A percentile compares a stretch with the other conserved stretches of the same genome.
Evolutionary conservation across 768 basidiomycete species (phyloP).

Genomic region (Lentinula raphanica): DNA sequence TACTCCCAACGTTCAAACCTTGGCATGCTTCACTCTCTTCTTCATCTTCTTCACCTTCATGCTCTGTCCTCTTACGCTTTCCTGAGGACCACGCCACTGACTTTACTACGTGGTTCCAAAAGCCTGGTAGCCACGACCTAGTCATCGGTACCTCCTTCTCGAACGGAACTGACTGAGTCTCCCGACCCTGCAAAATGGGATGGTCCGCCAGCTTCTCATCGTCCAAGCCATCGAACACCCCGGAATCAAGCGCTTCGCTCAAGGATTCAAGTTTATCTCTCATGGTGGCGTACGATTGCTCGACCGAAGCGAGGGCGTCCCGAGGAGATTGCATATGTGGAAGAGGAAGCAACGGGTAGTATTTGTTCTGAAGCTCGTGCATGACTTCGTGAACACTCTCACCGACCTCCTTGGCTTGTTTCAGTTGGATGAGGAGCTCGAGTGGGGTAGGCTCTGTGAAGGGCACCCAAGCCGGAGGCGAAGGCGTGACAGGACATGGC

Average conservation of each 20-base stretch:
- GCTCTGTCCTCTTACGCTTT: not conserved
- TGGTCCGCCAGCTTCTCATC: no score
- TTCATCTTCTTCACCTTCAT: not conserved
- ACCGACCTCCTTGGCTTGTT: not conserved
- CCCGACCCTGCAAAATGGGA: no score
- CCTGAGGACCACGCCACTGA: not conserved
- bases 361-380: not conserved
- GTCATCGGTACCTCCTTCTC: not conserved
- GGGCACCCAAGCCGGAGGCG: no score
- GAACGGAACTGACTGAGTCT: not conserved
- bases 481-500: no score
- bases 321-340: no score
- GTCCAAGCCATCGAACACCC: not conserved
- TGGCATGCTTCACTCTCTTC: not conserved
- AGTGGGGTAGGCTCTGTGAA: not conserved
- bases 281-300: no score
- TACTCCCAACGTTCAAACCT: not conserved
- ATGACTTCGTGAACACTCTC: not conserved
- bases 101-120: not conserved
- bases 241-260: not conserved
- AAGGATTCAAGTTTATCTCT: not conserved
- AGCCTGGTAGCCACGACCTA: not conserved
- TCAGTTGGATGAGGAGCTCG: not conserved
- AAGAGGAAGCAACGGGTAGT: not conserved
- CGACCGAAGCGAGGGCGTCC: no score